These are phyloP conservation scores for Lepidopterella palustris DNA, from an alignment of 495 filamentous ascomycete species.

Conservation along the genomic window DNA sequence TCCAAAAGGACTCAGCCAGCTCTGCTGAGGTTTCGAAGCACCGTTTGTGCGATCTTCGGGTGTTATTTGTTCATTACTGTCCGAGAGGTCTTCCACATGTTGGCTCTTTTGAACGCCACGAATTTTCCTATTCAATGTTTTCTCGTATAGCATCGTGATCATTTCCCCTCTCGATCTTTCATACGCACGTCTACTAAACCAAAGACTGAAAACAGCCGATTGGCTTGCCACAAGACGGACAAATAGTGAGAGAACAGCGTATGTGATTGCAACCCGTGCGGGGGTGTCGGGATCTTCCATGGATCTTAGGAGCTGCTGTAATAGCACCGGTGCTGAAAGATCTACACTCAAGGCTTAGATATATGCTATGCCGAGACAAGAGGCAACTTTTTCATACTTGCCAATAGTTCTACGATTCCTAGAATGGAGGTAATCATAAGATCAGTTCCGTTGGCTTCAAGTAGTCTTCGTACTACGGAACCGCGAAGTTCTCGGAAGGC, in stretches of 20 bases:
- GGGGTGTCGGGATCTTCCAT: slow-evolving; percentile 50
- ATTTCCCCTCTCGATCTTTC: slow-evolving; percentile 76
- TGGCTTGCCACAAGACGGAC: slow-evolving; percentile 58
- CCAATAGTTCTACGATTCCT: slow-evolving; percentile 53
- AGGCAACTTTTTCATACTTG: slow-evolving; percentile 39
- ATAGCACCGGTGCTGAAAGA: slow-evolving; percentile 58
- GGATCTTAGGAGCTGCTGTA: slow-evolving; percentile 64
- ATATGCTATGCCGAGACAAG: slow-evolving; percentile 5
- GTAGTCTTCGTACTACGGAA: slow-evolving; percentile 58
- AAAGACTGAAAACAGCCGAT: slow-evolving; percentile 60
- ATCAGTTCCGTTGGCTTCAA: slow-evolving; percentile 70
- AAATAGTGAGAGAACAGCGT: slow-evolving; percentile 55
- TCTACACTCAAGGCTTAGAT: slow-evolving; percentile 25
- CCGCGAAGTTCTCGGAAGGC: slow-evolving; percentile 67
- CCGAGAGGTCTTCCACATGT: neutral
- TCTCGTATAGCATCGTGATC: slow-evolving; percentile 84
- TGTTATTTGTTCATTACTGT: neutral
- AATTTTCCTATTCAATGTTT: slow-evolving; percentile 69
- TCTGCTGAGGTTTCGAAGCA: neutral
- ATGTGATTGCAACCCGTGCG: slow-evolving; percentile 54
- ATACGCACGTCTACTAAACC: slow-evolving; percentile 69
- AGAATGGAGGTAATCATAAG: slow-evolving; percentile 58
- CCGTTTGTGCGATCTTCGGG: neutral
- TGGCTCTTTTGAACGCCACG: slow-evolving; percentile 7
- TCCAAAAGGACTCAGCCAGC: neutral